Base-by-base conservation (phyloP, 345 rosid species). In the Nephelium lappaceum region DNA sequence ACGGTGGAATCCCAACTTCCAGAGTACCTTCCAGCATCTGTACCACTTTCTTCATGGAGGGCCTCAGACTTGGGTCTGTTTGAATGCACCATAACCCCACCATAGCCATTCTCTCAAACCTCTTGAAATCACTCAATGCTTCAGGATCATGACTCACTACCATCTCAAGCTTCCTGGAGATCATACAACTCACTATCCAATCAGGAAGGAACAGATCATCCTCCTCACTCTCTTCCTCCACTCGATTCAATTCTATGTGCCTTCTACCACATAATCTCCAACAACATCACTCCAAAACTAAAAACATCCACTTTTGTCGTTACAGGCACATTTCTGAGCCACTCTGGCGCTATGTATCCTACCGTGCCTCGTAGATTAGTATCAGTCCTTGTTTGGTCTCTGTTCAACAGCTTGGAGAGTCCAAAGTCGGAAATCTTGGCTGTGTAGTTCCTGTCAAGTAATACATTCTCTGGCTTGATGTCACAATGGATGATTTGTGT, bases 71-170 rank as follows among this genome's bases (percentile, higher is more conserved):
- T 18, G 87, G 81, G 11, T 84, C 75, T 12, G 77, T 73, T 38
- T 76, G 69, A 63, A 73, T 77, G 68, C 87, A 84, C 87, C 87
- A 84, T 31, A 81, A 55, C n/a, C 84, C 87, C 58, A 85, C 85
- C 82, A 85, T 66, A 24, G 64, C 72, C 81, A 85, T 82, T 43
- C 85, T 85, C 83, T 85, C 74, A 15, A 84, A 81, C 73, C 84
- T 79, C 70, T 79, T 39, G 23, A 81, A 67, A 53, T 84, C 82
- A 23, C 71, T 76, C 67, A 78, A 61, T 15, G 53, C 84, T 31
- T 81, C 78, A 24, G 73, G 76, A 61, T 84, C 87, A 78, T 81
- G 60, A 36, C 64, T 39, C 11, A 76, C 76, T 27, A 73, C 65
- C 31, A 7, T 65, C 76, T 69, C 82, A 21, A 84, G 76, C 25